Percentiles rank a stretch among this genome's conserved stretches.
Conservation (phyloP, 2,329 filamentous ascomycete genomes). For the Emergomyces orientalis region DNA sequence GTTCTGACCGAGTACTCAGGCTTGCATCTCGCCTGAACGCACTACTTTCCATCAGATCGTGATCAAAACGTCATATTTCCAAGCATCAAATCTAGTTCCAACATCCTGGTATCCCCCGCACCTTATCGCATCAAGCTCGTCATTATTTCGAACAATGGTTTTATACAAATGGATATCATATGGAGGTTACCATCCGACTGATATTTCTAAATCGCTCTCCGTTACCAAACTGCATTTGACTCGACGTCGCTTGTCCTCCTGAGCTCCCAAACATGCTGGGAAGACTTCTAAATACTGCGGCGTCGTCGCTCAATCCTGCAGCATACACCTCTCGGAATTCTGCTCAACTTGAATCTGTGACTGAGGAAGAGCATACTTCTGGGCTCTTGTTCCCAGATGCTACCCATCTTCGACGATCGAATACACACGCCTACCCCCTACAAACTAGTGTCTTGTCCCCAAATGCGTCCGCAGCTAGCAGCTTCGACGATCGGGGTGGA, state of each 20-base stretch:
- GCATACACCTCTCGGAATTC: constrained; percentile 30
- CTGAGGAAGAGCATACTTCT: constrained; percentile 42
- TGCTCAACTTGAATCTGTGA: constrained; percentile 38
- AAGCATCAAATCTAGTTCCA: neutral
- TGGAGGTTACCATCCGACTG: constrained; percentile 7
- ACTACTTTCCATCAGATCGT: neutral
- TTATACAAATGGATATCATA: constrained; percentile 7
- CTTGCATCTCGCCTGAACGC: neutral
- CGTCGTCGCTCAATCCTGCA: constrained; percentile 36
- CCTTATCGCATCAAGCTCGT: neutral
- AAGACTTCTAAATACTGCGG: constrained; percentile 36
- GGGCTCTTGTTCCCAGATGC: constrained; percentile 40
- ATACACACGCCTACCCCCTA: constrained; percentile 33
- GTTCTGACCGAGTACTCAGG: neutral
- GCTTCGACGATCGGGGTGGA: constrained; percentile 40
- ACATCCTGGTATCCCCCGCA: neutral
- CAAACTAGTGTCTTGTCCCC: constrained; percentile 37
- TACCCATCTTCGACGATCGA: constrained; percentile 34
- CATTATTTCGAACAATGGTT: constrained; percentile 7
- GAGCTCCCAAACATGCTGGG: constrained; percentile 29
- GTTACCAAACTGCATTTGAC: neutral
- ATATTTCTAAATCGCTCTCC: constrained; percentile 4
- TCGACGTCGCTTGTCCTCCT: neutral
- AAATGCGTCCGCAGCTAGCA: constrained; percentile 33
- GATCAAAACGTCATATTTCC: constrained; percentile 3